Evolutionary conservation across 306 rosid species (phyloP).

Genomic region (Casuarina glauca): DNA sequence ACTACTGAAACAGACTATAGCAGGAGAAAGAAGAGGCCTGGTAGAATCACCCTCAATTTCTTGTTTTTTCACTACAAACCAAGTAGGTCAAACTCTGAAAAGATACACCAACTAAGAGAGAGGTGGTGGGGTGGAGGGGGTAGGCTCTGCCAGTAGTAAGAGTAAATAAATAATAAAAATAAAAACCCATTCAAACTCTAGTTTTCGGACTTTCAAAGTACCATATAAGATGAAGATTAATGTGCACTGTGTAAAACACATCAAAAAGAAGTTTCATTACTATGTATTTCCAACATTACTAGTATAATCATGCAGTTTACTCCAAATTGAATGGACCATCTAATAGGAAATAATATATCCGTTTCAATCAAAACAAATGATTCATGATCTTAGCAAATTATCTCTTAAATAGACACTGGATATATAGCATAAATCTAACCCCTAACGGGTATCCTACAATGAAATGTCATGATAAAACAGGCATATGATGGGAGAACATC

Average conservation of each 20-base stretch:
- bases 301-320: neutral
- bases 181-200: neutral
- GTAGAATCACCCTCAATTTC: neutral
- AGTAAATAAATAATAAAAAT: no score
- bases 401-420: neutral
- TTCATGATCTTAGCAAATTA: neutral
- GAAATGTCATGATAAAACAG: conserved; percentile 35
- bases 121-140: no score
- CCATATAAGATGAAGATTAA: neutral
- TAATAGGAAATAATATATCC: neutral
- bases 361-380: neutral
- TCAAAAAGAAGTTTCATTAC: neutral
- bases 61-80: neutral
- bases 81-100: neutral
- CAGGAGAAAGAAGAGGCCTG: neutral
- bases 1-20: neutral
- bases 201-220: neutral
- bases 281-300: neutral
- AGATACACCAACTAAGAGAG: neutral
- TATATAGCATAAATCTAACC: neutral
- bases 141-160: neutral
- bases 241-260: neutral
- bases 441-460: conserved; percentile 17
- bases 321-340: neutral
- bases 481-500: conserved; percentile 66